Conservation (phyloP, 2,329 filamentous ascomycete species). For the Lasiodiplodia hormozganensis region DNA sequence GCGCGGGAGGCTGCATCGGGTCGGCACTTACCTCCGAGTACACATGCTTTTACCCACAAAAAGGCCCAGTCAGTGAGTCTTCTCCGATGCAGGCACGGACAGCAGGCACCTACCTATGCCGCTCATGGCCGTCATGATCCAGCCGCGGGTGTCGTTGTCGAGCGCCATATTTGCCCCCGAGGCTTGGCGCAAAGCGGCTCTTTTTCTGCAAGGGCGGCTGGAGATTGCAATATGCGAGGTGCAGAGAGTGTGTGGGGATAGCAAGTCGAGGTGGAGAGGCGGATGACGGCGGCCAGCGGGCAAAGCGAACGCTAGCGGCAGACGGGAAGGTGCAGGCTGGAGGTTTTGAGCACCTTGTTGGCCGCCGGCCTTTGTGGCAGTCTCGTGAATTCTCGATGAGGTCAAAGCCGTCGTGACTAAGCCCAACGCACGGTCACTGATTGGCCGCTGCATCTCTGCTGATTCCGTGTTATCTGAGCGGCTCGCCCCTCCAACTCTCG, state of each 20-base stretch:
- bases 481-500: neutral
- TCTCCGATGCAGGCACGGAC: conserved; percentile 23
- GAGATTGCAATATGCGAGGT: neutral
- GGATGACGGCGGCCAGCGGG: neutral
- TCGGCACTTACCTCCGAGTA: conserved; percentile 42
- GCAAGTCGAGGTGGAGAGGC: neutral
- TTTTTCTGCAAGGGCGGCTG: neutral
- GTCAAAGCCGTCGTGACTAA: conserved; percentile 13
- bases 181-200: conserved; percentile 4
- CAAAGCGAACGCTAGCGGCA: neutral
- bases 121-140: conserved; percentile 86
- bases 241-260: neutral
- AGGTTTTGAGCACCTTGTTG: conserved; percentile 29
- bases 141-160: conserved; percentile 77
- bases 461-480: neutral
- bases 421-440: neutral
- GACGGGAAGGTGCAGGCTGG: neutral
- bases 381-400: conserved; percentile 1
- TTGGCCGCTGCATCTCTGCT: neutral
- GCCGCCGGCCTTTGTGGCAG: conserved; percentile 6
- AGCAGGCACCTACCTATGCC: conserved; percentile 68
- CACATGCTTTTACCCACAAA: conserved; percentile 41
- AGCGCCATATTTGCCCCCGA: conserved; percentile 28
- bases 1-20: conserved; percentile 13
- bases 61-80: conserved; percentile 1